Base-by-base conservation (phyloP, 805 yeast genomes). In the Debaryomyces prosopidis region DNA sequence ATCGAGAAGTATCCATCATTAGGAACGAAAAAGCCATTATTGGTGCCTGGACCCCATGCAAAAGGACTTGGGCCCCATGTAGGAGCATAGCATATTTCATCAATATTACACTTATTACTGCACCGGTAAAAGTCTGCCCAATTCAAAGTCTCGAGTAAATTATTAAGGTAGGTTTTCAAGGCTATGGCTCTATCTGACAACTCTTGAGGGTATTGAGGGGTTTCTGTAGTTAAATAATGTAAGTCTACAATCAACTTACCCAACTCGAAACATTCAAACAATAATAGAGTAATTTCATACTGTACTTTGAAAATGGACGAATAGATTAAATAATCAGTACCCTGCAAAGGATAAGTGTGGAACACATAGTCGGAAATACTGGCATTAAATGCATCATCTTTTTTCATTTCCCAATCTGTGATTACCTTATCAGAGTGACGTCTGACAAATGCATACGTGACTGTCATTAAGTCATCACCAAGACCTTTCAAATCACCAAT, bases 331-430 rank as follows among this genome's bases (percentile, higher is more conserved):
- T 58, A 61, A 43, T 81, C 85, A 5, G 77, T 51, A 1, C 59
- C 59, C 0, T 80, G 61, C 6, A 81, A 42, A 5, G 59, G 54
- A 34, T 65, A 66, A 11, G 69, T 53, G 14, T 81, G 79, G 49
- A 71, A 74, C 1, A 74, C 66, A 52, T 78, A 79, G 42, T 80
- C 80, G 52, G 68, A 65, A 4, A 78, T 60, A 1, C 79, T 78
- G 45, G 60, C 51, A 16, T 59, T 44, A 32, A 62, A 58, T 0
- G 70, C 73, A 12, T 46, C 43, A 4, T 53, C 54, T 36, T 53
- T 49, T 27, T 51, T 53, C 7, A 33, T 39, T 2, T 44, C 44
- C 3, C 44, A 42, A 12, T 53, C 57, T 3, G 19, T 20, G 3
- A 49, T 45, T 14, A 16, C 45, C 27, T 42, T 59, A 39, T 63